Percentiles rank a stretch among this genome's conserved stretches.
Conservation (phyloP, 306 rosid species). For the Casuarina glauca region DNA sequence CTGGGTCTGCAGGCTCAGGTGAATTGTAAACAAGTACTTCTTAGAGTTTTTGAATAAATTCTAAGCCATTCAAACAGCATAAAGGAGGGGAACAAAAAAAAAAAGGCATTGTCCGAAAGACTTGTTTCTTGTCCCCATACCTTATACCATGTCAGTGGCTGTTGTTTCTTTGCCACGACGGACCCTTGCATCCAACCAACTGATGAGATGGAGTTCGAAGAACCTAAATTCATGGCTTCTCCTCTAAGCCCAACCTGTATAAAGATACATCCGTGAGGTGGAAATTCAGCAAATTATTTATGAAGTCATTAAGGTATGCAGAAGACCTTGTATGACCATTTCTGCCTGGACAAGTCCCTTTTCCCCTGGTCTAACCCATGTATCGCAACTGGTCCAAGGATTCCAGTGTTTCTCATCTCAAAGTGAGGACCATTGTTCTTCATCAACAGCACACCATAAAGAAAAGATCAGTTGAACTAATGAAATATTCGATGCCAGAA, state of each 20-base stretch:
- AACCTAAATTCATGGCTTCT: slow-evolving; percentile 44
- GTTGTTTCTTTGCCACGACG: slow-evolving; percentile 33
- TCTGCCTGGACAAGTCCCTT: slow-evolving; percentile 68
- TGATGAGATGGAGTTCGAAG: slow-evolving; percentile 43
- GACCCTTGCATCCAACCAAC: slow-evolving; percentile 61
- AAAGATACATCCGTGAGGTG: neutral
- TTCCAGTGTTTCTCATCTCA: slow-evolving; percentile 70
- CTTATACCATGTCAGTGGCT: slow-evolving; percentile 70
- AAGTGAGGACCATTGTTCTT: slow-evolving; percentile 82
- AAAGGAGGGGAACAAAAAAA: neutral
- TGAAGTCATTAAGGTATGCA: neutral
- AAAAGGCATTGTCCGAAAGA: neutral
- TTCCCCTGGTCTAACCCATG: slow-evolving; percentile 67
- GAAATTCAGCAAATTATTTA: neutral
- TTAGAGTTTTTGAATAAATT: neutral
- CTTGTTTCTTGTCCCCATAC: slow-evolving; percentile 24
- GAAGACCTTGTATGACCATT: slow-evolving; percentile 91
- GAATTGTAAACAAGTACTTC: slow-evolving; percentile 2
- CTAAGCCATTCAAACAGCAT: neutral
- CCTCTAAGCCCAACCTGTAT: slow-evolving; percentile 55
- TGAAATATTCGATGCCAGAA: neutral
- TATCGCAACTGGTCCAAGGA: slow-evolving; percentile 71
- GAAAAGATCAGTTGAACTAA: neutral
- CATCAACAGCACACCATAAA: slow-evolving; percentile 7
- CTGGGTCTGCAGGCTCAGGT: slow-evolving; percentile 43